Conservation (phyloP, 108 stramenopile species). For the Cafeteria roenbergensis region DNA sequence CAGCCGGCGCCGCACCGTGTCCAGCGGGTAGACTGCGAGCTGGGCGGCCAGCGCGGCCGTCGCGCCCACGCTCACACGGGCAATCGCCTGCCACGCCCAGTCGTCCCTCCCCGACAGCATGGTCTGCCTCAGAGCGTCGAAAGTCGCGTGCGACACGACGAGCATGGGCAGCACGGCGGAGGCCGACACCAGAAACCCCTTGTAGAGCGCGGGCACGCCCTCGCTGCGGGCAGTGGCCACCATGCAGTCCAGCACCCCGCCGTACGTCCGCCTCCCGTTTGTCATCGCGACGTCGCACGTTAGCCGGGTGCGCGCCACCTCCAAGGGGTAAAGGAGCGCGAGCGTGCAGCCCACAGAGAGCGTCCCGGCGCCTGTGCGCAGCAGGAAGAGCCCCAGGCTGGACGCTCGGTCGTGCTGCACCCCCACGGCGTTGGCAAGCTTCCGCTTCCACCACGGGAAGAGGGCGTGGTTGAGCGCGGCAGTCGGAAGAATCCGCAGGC, state of each 20-base stretch:
- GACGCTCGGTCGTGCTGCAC: slow-evolving; percentile 4
- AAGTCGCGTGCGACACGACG: slow-evolving; percentile 12
- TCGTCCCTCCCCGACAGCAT: no score
- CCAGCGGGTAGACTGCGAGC: slow-evolving; percentile 11
- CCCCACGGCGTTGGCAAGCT: no score
- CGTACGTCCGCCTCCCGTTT: no score
- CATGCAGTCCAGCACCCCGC: slow-evolving; percentile 12
- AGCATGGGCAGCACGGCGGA: slow-evolving; percentile 11
- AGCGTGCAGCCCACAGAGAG: slow-evolving; percentile 7
- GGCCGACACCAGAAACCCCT: slow-evolving; percentile 10
- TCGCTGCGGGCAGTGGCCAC: background rate
- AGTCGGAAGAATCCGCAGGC: slow-evolving; percentile 10
- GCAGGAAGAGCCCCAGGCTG: slow-evolving; percentile 1
- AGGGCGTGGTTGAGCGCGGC: slow-evolving; percentile 13
- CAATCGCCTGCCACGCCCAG: no score
- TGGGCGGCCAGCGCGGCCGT: slow-evolving; percentile 9
- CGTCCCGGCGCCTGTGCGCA: slow-evolving; percentile 4
- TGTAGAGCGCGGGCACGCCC: slow-evolving; percentile 4
- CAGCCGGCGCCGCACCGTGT: slow-evolving; percentile 17
- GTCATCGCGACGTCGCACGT: slow-evolving; percentile 2
- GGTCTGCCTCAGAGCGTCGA: slow-evolving; percentile 12
- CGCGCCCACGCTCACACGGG: slow-evolving; percentile 14
- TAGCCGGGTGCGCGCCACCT: slow-evolving; percentile 15
- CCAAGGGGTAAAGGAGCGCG: slow-evolving; percentile 18
- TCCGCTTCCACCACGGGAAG: no score